phyloP scores from a whole-genome alignment of 441 rosid genomes.

The Raphanus hybrid region DNA sequence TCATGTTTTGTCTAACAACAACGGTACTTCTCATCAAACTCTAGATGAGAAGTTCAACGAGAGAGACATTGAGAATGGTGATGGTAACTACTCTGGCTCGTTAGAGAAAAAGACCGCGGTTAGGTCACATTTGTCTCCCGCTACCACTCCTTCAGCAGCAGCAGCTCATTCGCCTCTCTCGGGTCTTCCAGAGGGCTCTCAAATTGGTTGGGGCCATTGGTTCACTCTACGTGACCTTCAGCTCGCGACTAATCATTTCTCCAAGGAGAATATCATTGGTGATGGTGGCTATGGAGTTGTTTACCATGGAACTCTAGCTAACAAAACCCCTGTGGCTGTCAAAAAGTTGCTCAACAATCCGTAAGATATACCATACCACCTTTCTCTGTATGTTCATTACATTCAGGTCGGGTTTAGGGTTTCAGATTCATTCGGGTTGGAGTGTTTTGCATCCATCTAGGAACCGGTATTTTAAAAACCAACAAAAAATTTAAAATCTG shows the following conservation, averaged over 20 bases:
- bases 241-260: constrained; percentile 63
- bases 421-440: neutral
- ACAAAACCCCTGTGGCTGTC: constrained; percentile 73
- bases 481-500: too few relatives aligned
- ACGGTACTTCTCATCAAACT: constrained; percentile 41
- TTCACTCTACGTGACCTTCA: constrained; percentile 82
- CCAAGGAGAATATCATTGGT: constrained; percentile 72
- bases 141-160: constrained; percentile 36
- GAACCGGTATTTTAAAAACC: neutral
- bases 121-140: constrained; percentile 23
- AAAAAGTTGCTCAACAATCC: constrained; percentile 75
- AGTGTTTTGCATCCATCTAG: neutral
- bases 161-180: constrained; percentile 63
- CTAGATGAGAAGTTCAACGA: constrained; percentile 54
- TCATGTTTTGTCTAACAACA: constrained; percentile 59
- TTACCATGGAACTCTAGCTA: constrained; percentile 63
- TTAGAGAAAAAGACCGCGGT: constrained; percentile 47
- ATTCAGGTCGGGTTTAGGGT: too few relatives aligned
- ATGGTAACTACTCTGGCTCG: constrained; percentile 51
- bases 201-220: constrained; percentile 87
- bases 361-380: constrained; percentile 46
- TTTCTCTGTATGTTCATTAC: neutral
- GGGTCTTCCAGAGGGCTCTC: constrained; percentile 71
- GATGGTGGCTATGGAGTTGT: constrained; percentile 89
- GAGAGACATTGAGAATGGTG: constrained; percentile 56